These are phyloP conservation scores for Nemania sp. DNA, from an alignment of 2,329 filamentous ascomycete species.

Conservation along the genomic window DNA sequence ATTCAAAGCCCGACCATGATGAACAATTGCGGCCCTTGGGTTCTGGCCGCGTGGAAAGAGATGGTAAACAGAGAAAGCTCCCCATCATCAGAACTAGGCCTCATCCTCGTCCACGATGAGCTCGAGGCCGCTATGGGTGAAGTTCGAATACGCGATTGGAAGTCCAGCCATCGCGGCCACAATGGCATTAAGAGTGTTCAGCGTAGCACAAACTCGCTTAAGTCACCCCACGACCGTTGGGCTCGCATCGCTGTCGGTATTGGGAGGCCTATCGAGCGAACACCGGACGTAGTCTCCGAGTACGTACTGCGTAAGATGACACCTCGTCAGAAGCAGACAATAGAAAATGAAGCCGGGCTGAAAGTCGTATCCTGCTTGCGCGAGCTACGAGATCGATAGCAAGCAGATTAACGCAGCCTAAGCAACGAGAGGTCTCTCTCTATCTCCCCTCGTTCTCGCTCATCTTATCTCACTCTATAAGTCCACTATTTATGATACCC, in stretches of 20 bases:
- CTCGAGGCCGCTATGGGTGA: slow-evolving; percentile 78
- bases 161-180: slow-evolving; percentile 75
- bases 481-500: slow-evolving; percentile 6
- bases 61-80: slow-evolving; percentile 57
- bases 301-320: slow-evolving; percentile 83
- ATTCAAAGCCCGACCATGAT: slow-evolving; percentile 83
- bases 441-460: background rate
- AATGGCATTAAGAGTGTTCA: slow-evolving; percentile 79
- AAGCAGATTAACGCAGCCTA: slow-evolving; percentile 12
- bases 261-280: slow-evolving; percentile 79
- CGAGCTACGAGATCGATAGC: slow-evolving; percentile 59
- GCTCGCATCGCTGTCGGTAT: slow-evolving; percentile 84
- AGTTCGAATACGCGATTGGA: slow-evolving; percentile 73
- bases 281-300: slow-evolving; percentile 73
- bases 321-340: slow-evolving; percentile 59
- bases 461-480: background rate
- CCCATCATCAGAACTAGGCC: slow-evolving; percentile 52
- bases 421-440: too few species aligned
- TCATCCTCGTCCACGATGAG: slow-evolving; percentile 92
- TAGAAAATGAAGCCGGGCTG: slow-evolving; percentile 65
- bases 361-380: slow-evolving; percentile 64
- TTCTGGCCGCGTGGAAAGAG: slow-evolving; percentile 74
- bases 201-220: slow-evolving; percentile 58
- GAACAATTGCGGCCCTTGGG: slow-evolving; percentile 83
- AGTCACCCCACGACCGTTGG: slow-evolving; percentile 59